Conservation (phyloP, 495 filamentous ascomycete genomes). For the Trichoderma reesei region DNA sequence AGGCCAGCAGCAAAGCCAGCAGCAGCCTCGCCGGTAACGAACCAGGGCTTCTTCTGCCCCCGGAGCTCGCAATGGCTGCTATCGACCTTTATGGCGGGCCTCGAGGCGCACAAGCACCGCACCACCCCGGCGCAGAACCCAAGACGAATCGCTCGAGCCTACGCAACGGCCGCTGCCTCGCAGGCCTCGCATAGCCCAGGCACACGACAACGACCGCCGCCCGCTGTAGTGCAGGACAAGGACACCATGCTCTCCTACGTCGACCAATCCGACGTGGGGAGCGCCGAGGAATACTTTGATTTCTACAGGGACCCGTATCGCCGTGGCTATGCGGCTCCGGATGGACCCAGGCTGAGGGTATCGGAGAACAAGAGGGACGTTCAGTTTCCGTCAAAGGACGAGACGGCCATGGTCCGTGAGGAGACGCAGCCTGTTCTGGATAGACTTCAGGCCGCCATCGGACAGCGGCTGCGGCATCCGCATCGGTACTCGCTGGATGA, state of each 20-base stretch:
- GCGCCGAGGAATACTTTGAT: conserved; percentile 37
- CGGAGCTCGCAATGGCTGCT: conserved; percentile 10
- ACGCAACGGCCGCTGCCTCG: conserved; percentile 1
- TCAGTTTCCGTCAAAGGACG: conserved; percentile 33
- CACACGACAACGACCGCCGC: conserved; percentile 14
- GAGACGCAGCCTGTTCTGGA: conserved; percentile 18
- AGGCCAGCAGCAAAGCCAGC: background rate
- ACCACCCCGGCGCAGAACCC: background rate
- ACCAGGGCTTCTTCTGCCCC: background rate
- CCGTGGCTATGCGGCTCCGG: conserved; percentile 33
- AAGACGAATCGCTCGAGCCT: background rate
- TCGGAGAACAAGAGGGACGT: conserved; percentile 35
- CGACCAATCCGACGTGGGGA: conserved; percentile 33
- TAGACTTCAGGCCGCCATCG: conserved; percentile 25
- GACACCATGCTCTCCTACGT: conserved; percentile 37
- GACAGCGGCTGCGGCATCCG: conserved; percentile 23
- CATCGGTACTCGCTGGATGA: conserved; percentile 25
- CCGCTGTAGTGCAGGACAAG: conserved; percentile 3
- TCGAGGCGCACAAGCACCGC: background rate
- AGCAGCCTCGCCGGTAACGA: conserved; percentile 16
- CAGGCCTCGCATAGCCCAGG: conserved; percentile 1
- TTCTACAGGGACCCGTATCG: conserved; percentile 37
- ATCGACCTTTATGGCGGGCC: conserved; percentile 8
- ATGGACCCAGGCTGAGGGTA: conserved; percentile 34
- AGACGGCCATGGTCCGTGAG: conserved; percentile 19